Conservation (phyloP, 2,329 filamentous ascomycete species). For the Fusarium clavum region DNA sequence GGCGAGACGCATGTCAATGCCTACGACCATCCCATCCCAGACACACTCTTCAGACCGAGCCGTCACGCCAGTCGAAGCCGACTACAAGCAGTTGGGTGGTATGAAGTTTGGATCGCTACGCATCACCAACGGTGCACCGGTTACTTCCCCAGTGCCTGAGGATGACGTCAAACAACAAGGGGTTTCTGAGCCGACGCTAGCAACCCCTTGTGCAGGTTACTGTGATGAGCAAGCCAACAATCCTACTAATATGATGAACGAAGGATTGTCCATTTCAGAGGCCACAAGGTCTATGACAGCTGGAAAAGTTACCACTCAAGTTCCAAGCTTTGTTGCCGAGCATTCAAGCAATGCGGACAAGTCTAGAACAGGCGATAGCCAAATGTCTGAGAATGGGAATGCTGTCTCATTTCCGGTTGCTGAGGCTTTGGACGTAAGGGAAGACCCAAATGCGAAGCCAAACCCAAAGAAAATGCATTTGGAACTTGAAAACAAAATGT, state of each 20-base stretch:
- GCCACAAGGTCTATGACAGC: background rate
- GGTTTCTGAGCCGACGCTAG: conserved; percentile 12
- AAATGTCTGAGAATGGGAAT: conserved; percentile 37
- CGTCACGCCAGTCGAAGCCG: conserved; percentile 60
- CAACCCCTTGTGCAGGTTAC: conserved; percentile 13
- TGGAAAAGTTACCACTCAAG: conserved; percentile 9
- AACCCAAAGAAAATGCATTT: conserved; percentile 29
- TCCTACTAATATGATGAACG: conserved; percentile 6
- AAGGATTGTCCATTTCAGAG: conserved; percentile 4
- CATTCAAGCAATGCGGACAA: conserved; percentile 12
- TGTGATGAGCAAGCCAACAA: conserved; percentile 19
- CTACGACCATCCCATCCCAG: conserved; percentile 33
- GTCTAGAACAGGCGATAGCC: conserved; percentile 33
- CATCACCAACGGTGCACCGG: conserved; percentile 70
- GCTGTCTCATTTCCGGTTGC: conserved; percentile 51
- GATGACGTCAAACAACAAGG: conserved; percentile 22
- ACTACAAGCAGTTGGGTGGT: conserved; percentile 70
- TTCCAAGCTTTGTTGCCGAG: conserved; percentile 13
- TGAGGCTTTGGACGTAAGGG: conserved; percentile 55
- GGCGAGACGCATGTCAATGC: conserved; percentile 52
- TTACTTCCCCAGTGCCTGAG: conserved; percentile 55
- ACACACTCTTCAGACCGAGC: conserved; percentile 43
- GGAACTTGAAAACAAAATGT: conserved; percentile 40
- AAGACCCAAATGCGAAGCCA: conserved; percentile 60
- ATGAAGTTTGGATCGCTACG: conserved; percentile 72